phyloP scores from a whole-genome alignment of 129 eudicot genomes.

The Tagetes patula region DNA sequence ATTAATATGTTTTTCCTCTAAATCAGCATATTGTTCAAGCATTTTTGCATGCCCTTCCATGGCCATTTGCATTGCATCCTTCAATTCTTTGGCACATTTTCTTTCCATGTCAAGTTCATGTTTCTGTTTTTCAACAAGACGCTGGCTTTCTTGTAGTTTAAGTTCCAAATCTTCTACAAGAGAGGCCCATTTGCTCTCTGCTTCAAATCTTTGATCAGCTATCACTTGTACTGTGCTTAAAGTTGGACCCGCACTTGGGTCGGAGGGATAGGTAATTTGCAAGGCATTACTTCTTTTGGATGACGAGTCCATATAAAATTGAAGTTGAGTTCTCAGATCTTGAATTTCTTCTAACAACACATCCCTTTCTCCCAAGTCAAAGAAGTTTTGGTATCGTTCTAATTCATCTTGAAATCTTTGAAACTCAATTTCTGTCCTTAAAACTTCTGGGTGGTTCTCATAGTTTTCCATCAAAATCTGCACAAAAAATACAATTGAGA shows the following conservation, averaged over 20 bases:
- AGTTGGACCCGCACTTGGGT: constrained; percentile 37
- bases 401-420: constrained; percentile 78
- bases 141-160: constrained; percentile 61
- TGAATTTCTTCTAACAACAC: constrained; percentile 84
- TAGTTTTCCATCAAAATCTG: constrained; percentile 83
- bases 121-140: constrained; percentile 51
- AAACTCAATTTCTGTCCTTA: constrained; percentile 68
- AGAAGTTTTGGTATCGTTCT: constrained; percentile 73
- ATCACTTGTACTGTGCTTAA: constrained; percentile 46
- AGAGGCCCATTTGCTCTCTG: constrained; percentile 78
- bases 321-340: constrained; percentile 76
- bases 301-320: constrained; percentile 62
- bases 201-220: constrained; percentile 54
- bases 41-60: constrained; percentile 92
- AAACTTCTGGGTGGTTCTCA: constrained; percentile 80
- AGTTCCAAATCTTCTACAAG: constrained; percentile 62
- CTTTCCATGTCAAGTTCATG: constrained; percentile 66
- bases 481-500: neutral
- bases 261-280: constrained; percentile 60
- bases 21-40: constrained; percentile 93
- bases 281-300: constrained; percentile 42
- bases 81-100: constrained; percentile 82
- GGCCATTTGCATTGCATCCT: constrained; percentile 93
- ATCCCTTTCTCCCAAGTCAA: constrained; percentile 92
- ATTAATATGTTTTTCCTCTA: constrained; percentile 80